These are phyloP conservation scores for Hygrocybe punicea DNA, from an alignment of 768 basidiomycete genomes.

Conservation along the genomic window DNA sequence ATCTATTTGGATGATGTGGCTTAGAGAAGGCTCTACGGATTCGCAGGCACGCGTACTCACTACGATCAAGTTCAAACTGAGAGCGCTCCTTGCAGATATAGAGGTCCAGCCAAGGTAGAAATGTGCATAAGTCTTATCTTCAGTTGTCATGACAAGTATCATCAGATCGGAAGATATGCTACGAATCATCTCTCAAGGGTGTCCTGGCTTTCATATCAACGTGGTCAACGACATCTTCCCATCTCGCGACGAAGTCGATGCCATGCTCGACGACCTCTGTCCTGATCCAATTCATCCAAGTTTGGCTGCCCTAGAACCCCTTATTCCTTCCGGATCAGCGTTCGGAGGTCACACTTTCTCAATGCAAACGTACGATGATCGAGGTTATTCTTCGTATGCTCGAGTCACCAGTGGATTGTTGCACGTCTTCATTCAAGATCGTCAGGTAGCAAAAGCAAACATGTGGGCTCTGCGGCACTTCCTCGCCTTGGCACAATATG, in stretches of 20 bases:
- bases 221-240: constrained; percentile 54
- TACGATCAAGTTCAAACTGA: constrained; percentile 3
- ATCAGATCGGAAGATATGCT: constrained; percentile 49
- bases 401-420: constrained; percentile 58
- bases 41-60: constrained; percentile 14
- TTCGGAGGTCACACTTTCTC: constrained; percentile 12
- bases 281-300: constrained; percentile 49
- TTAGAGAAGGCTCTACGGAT: constrained; percentile 19
- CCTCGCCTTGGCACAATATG: constrained; percentile 57
- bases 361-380: constrained; percentile 36
- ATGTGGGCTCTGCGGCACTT: constrained; percentile 71
- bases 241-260: constrained; percentile 42
- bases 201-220: constrained; percentile 38
- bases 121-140: background rate
- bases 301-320: constrained; percentile 56
- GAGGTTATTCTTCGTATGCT: constrained; percentile 61
- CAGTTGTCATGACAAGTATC: constrained; percentile 1
- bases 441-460: constrained; percentile 55
- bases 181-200: constrained; percentile 31
- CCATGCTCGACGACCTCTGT: constrained; percentile 45
- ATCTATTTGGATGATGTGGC: constrained; percentile 37
- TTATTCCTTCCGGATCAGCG: constrained; percentile 46
- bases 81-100: constrained; percentile 27
- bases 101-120: constrained; percentile 37
- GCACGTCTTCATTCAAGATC: constrained; percentile 52